These are phyloP conservation scores for Gloeopeniophorella convolvens DNA, from an alignment of 768 basidiomycete genomes.

Conservation along the genomic window DNA sequence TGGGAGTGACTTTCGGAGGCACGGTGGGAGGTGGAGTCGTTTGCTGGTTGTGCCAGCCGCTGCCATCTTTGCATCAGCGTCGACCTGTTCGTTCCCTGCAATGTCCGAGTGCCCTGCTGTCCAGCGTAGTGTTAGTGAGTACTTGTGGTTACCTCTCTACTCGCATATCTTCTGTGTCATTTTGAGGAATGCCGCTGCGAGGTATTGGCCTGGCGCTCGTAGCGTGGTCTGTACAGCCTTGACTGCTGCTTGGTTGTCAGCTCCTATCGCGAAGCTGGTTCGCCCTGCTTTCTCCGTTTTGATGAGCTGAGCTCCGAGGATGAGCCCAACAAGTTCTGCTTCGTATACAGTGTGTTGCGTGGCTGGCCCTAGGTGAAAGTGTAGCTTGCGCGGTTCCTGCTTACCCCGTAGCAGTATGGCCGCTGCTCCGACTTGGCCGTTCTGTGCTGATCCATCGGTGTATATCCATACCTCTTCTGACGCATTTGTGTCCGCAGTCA, in stretches of 20 bases:
- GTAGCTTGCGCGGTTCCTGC: neutral
- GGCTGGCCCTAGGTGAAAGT: neutral
- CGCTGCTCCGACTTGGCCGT: neutral
- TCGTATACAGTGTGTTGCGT: constrained; percentile 27
- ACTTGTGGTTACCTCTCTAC: neutral
- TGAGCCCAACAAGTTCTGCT: constrained; percentile 27
- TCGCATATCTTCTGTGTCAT: neutral
- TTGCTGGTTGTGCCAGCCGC: neutral
- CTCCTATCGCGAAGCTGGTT: neutral
- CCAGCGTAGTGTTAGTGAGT: neutral
- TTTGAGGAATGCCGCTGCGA: neutral
- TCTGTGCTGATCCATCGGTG: constrained; percentile 21
- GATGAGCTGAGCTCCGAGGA: constrained; percentile 26
- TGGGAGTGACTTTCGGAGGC: neutral
- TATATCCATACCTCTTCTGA: constrained; percentile 6
- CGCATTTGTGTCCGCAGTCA: neutral
- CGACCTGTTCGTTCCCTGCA: constrained; percentile 22
- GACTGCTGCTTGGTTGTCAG: neutral
- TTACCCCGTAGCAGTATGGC: neutral
- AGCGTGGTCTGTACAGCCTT: too few species aligned
- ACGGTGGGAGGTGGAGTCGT: neutral
- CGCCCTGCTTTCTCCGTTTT: constrained; percentile 3
- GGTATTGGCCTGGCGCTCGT: neutral
- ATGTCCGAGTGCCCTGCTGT: constrained; percentile 14
- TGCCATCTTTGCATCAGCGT: constrained; percentile 22